phyloP scores from a whole-genome alignment of 2,329 filamentous ascomycete species.

The Stemphylium lycopersici region DNA sequence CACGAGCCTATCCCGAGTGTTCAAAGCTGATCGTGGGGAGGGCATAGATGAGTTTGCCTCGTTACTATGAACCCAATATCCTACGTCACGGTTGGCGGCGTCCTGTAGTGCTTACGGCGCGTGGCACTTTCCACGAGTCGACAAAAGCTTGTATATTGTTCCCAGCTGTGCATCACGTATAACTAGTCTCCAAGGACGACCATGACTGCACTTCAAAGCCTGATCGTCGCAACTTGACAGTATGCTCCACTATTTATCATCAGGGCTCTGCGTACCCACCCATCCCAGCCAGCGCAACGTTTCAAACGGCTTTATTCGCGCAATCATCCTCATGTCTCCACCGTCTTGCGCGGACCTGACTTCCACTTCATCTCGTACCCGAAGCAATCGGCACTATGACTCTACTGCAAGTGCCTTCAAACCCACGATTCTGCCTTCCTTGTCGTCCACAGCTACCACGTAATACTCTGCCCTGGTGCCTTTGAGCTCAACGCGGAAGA shows the following conservation, averaged over 20 bases:
- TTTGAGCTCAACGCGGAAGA: constrained; percentile 73
- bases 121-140: not conserved
- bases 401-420: constrained; percentile 80
- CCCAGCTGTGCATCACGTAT: not conserved
- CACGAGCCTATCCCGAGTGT: not conserved
- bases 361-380: not conserved
- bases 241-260: constrained; percentile 7
- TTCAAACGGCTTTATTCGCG: constrained; percentile 13
- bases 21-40: not conserved
- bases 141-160: not conserved
- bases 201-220: not conserved
- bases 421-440: constrained; percentile 71
- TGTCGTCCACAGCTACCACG: constrained; percentile 69
- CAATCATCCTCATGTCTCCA: not conserved
- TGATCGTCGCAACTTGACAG: not conserved
- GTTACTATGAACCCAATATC: no score
- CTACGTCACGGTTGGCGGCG: not conserved
- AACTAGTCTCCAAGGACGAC: not conserved
- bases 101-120: not conserved
- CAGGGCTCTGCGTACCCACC: constrained; percentile 5
- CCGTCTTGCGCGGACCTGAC: not conserved
- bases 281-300: constrained; percentile 4
- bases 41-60: no score
- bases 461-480: constrained; percentile 77
- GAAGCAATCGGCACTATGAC: constrained; percentile 36